Conservation (phyloP, 306 rosid species). For the Gleditsia sinensis region DNA sequence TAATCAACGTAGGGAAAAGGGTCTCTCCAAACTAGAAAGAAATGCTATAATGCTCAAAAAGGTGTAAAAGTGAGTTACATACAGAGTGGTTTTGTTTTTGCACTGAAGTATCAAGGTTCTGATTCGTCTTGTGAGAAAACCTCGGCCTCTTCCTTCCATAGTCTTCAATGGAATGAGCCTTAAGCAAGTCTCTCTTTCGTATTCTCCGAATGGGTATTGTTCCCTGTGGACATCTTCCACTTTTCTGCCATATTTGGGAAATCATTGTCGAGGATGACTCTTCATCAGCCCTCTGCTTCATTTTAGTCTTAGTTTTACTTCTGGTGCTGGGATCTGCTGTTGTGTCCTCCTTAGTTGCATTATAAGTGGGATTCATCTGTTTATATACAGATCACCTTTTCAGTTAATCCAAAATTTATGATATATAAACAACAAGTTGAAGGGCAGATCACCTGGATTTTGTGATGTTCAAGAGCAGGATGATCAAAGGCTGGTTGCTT, state of each 20-base stretch:
- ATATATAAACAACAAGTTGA: not conserved
- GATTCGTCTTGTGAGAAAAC: conserved; percentile 11
- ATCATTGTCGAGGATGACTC: not conserved
- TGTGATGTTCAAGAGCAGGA: conserved; percentile 59
- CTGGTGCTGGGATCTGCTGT: not conserved
- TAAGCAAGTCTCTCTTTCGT: conserved; percentile 39
- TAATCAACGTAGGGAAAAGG: not conserved
- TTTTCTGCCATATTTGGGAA: conserved; percentile 62
- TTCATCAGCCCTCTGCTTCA: conserved; percentile 38
- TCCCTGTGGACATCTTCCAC: conserved; percentile 69
- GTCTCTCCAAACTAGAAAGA: not conserved
- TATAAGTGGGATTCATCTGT: conserved; percentile 58
- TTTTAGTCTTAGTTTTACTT: conserved; percentile 13
- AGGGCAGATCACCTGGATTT: conserved; percentile 45
- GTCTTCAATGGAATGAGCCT: conserved; percentile 45
- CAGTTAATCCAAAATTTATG: not conserved
- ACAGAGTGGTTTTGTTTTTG: conserved; percentile 53
- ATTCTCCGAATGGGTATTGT: conserved; percentile 67
- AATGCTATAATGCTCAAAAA: not conserved
- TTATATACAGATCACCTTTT: not conserved
- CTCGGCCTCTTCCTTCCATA: conserved; percentile 60
- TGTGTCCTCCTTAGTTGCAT: conserved; percentile 26
- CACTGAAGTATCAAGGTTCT: conserved; percentile 16
- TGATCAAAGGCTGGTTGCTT: conserved; percentile 72
- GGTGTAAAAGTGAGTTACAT: not conserved